A percentile compares a stretch with the other conserved stretches of the same genome.
Conservation (phyloP, 768 basidiomycete species). For the Pluteus cervinus region DNA sequence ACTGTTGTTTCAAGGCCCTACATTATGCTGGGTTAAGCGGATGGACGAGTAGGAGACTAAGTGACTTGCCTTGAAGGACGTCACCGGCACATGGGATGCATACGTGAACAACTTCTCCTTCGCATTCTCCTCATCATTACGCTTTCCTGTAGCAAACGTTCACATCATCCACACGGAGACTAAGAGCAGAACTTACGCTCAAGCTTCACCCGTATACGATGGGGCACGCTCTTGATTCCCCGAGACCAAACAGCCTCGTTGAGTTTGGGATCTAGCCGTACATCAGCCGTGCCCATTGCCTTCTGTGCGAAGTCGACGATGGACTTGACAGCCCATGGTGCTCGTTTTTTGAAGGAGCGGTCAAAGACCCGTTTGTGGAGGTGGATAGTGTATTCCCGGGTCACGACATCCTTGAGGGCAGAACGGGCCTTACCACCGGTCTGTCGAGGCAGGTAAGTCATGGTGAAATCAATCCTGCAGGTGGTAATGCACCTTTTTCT, state of each 20-base stretch:
- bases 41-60: neutral
- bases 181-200: constrained; percentile 53
- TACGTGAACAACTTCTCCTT: constrained; percentile 97
- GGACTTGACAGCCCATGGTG: constrained; percentile 94
- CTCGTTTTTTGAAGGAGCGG: constrained; percentile 95
- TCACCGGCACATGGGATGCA: constrained; percentile 74
- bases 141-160: constrained; percentile 59
- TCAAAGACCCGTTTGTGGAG: constrained; percentile 93
- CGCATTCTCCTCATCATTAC: constrained; percentile 98
- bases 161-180: neutral
- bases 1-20: constrained; percentile 83
- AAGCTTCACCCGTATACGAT: constrained; percentile 87
- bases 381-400: constrained; percentile 98
- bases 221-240: constrained; percentile 92
- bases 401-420: constrained; percentile 96
- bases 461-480: constrained; percentile 2
- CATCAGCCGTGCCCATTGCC: constrained; percentile 93
- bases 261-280: constrained; percentile 90
- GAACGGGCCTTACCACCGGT: constrained; percentile 87
- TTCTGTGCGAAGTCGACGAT: constrained; percentile 88
- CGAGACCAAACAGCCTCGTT: constrained; percentile 95
- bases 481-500: constrained; percentile 47
- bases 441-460: constrained; percentile 20
- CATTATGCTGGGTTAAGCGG: constrained; percentile 7
- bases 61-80: constrained; percentile 73